These are phyloP conservation scores for Tilletia caries DNA, from an alignment of 1,284 basidiomycete species.

Conservation along the genomic window DNA sequence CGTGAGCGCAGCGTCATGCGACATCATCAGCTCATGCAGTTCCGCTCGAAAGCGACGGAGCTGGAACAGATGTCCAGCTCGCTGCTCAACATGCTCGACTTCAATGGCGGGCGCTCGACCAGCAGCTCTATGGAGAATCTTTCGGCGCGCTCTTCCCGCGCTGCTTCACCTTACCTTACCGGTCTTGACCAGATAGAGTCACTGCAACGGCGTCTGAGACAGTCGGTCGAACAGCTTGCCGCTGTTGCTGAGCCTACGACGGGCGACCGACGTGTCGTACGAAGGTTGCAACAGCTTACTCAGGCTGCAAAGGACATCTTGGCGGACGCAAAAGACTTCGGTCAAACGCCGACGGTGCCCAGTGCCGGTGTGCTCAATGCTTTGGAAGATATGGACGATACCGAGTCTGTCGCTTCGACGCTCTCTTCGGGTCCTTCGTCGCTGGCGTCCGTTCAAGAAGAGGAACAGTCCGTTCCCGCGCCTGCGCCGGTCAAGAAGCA, in stretches of 20 bases:
- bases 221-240: not conserved
- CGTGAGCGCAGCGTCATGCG: not conserved
- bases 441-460: not conserved
- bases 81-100: conserved; percentile 2
- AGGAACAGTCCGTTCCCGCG: not conserved
- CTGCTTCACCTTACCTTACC: conserved; percentile 1
- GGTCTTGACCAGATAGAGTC: not conserved
- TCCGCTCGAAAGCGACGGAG: not conserved
- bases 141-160: not conserved
- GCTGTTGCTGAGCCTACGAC: not conserved
- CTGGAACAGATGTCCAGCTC: not conserved
- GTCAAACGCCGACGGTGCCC: not conserved
- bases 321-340: conserved; percentile 7
- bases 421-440: conserved; percentile 11
- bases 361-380: not conserved
- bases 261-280: not conserved
- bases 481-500: not conserved
- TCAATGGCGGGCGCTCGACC: conserved; percentile 5
- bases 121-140: conserved; percentile 8
- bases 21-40: not conserved
- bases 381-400: conserved; percentile 13
- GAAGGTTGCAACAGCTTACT: not conserved
- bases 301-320: not conserved
- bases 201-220: not conserved
- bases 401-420: conserved; percentile 8